Base-by-base conservation (phyloP, 116 monocot species). In the Posidonia oceanica region DNA sequence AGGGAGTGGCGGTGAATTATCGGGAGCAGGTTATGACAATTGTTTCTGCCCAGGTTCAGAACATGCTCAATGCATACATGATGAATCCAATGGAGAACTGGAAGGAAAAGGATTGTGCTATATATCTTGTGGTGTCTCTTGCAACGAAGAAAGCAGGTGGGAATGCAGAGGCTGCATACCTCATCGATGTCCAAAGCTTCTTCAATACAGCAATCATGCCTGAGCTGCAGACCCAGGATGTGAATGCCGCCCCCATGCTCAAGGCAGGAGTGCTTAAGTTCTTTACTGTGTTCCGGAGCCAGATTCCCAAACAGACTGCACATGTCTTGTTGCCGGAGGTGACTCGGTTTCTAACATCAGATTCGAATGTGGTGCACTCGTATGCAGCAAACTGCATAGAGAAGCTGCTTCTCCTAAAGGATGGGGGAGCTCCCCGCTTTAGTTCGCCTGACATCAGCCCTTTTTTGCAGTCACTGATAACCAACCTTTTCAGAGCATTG, bases 301-400 rank as follows among this genome's bases (percentile, higher is more conserved):
- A 92, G 76, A 84, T 97, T 48, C 89, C 92, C 0, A 97, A 92
- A 74, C 74, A 75, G 2, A 78, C 75, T 14, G 85, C 69, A 42
- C 60, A 87, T 65, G 59, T 78, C 8, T 78, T 97, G 22, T 61
- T 97, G 59, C 82, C 82, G 0, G 78, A 85, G 56, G 83, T 92
- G 74, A 79, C 80, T 12, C 63, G 79, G 56, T 87, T 92, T 70
- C 65, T 97, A 54, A 72, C 56, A 10, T 78, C 87, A 5, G 89
- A 86, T 21, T 89, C 92, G 0, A 97, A 97, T 81, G 97, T 97
- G 36, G 97, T 97, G 39, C 97, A 97, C 67, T 97, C 97, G 0
- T 97, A 97, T 84, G 89, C 97, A 44, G 97, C 97, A 54, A 92
- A 86, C 51, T 98, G 92, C 60, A 84, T 98, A 16, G 97, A 98